phyloP scores from a whole-genome alignment of 805 yeast genomes.

The Yarrowia sp. region DNA sequence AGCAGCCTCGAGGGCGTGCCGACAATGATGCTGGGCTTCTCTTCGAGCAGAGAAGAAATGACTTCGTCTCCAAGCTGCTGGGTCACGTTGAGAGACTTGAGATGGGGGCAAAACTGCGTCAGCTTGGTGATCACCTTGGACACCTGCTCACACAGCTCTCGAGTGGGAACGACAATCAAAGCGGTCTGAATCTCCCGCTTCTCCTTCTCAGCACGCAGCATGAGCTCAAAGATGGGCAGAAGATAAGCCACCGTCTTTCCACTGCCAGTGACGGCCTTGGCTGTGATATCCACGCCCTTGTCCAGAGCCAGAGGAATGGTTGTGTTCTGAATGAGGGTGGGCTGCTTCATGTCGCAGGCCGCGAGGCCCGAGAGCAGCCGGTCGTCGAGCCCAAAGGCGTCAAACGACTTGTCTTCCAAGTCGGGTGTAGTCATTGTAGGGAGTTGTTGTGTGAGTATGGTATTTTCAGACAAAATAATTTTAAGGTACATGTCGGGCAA shows the following conservation, averaged over 20 bases:
- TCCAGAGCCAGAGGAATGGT: conserved; percentile 92
- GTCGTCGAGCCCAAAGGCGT: conserved; percentile 79
- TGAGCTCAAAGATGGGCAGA: conserved; percentile 82
- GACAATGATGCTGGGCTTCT: conserved; percentile 79
- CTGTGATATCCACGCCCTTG: conserved; percentile 89
- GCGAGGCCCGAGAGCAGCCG: conserved; percentile 84
- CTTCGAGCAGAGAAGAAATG: conserved; percentile 69
- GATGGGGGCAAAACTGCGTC: conserved; percentile 71
- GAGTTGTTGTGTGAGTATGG: neutral
- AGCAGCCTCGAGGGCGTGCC: conserved; percentile 87
- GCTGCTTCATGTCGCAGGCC: conserved; percentile 78
- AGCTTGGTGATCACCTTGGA: conserved; percentile 70
- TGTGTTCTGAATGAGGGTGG: conserved; percentile 88
- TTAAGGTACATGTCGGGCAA: conserved; percentile 32
- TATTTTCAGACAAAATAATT: conserved; percentile 20
- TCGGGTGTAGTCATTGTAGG: conserved; percentile 16
- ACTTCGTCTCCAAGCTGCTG: conserved; percentile 74
- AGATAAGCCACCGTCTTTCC: conserved; percentile 94
- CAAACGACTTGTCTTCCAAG: conserved; percentile 55
- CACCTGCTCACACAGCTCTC: conserved; percentile 90
- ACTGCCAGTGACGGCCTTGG: conserved; percentile 93
- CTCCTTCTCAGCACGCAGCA: conserved; percentile 54
- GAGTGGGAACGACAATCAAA: conserved; percentile 87
- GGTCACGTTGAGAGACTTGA: conserved; percentile 68
- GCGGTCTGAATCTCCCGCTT: conserved; percentile 47